Percentiles rank a stretch among this genome's conserved stretches.
These are phyloP conservation scores for Colletotrichum tabaci DNA, from an alignment of 2,329 filamentous ascomycete species.

Conservation along the genomic window DNA sequence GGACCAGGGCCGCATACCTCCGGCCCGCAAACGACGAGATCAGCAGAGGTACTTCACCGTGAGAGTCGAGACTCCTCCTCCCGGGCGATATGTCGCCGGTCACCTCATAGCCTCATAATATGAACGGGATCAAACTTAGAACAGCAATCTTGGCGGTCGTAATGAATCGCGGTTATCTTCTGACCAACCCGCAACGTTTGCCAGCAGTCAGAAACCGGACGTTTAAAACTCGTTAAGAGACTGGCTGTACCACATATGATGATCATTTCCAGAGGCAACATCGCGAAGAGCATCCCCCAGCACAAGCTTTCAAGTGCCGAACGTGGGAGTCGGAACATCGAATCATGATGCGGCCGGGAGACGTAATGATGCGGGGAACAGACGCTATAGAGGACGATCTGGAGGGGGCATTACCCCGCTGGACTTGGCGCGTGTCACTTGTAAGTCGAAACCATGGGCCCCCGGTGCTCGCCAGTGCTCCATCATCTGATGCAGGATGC, in stretches of 20 bases:
- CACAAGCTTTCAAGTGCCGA: constrained; percentile 17
- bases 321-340: background rate
- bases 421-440: constrained; percentile 38
- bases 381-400: constrained; percentile 13
- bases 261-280: background rate
- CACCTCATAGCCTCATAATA: background rate
- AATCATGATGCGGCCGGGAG: constrained; percentile 21
- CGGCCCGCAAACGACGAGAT: background rate
- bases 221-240: no score
- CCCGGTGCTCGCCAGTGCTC: background rate
- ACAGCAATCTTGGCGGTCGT: background rate
- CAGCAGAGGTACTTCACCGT: background rate
- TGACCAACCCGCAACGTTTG: constrained; percentile 1
- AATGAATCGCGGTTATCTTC: constrained; percentile 1
- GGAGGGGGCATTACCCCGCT: constrained; percentile 17
- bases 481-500: constrained; percentile 17
- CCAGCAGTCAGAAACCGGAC: background rate
- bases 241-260: background rate
- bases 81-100: no score
- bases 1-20: background rate
- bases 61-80: background rate
- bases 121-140: background rate
- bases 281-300: background rate
- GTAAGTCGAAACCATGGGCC: background rate
- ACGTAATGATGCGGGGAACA: constrained; percentile 35